Percentiles rank a stretch among this genome's conserved stretches.
phyloP scores from a whole-genome alignment of 202 grass and related monocot genomes.

The Setaria viridis region DNA sequence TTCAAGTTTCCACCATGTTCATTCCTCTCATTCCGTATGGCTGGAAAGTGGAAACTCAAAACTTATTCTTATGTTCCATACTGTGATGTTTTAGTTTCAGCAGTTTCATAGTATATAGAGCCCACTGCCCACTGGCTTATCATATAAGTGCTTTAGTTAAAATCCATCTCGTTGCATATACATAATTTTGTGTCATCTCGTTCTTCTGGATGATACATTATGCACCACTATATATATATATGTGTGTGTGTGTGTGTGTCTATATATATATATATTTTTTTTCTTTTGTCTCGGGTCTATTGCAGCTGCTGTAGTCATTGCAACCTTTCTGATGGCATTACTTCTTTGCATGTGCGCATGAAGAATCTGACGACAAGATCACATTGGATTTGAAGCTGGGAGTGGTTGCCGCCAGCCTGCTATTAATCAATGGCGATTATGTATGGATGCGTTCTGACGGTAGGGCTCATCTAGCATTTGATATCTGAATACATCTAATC shows the following conservation, averaged over 20 bases:
- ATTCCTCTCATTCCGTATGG: slow-evolving; percentile 6
- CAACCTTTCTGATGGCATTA: neutral
- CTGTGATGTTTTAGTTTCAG: slow-evolving; percentile 23
- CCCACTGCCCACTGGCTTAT: neutral
- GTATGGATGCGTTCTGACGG: slow-evolving; percentile 36
- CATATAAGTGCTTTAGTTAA: slow-evolving; percentile 3
- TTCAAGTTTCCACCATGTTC: slow-evolving; percentile 4
- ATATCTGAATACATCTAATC: slow-evolving; percentile 41
- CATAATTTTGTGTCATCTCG: neutral
- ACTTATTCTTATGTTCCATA: neutral
- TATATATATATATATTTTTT: too few species aligned
- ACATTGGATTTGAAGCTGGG: slow-evolving; percentile 43
- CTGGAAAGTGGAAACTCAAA: neutral
- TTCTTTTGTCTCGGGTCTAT: neutral
- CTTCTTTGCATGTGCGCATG: slow-evolving; percentile 33
- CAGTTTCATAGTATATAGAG: neutral
- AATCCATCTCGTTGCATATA: neutral
- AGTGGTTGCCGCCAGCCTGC: slow-evolving; percentile 21
- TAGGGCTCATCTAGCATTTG: slow-evolving; percentile 24
- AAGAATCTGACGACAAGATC: slow-evolving; percentile 30
- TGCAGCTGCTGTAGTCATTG: neutral
- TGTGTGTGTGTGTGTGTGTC: too few species aligned
- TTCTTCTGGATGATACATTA: neutral
- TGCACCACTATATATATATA: neutral
- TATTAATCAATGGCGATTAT: slow-evolving; percentile 39